Percentiles rank a stretch among this genome's conserved stretches.
phyloP scores from a whole-genome alignment of 2,329 filamentous ascomycete species.

The Botrytis squamosa region DNA sequence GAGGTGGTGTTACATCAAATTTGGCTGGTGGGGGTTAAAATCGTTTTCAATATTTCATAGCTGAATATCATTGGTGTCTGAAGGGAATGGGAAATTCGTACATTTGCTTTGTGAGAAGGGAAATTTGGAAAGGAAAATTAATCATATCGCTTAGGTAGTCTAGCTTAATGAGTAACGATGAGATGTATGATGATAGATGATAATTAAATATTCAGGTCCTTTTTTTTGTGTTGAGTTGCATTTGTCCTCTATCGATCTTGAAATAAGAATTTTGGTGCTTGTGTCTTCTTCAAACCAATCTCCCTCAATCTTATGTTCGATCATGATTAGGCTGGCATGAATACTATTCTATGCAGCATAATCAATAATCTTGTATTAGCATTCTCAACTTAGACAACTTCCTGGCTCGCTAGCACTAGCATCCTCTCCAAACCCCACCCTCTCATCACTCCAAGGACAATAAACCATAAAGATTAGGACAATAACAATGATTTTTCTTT shows the following conservation, averaged over 20 bases:
- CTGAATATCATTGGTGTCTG: neutral
- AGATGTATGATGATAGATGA: neutral
- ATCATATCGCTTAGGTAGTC: slow-evolving; percentile 10
- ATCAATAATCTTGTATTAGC: too few species aligned
- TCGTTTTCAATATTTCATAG: slow-evolving; percentile 19
- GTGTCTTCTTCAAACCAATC: neutral
- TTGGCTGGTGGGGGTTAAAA: neutral
- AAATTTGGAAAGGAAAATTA: slow-evolving; percentile 17
- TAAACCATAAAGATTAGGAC: neutral
- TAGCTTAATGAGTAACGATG: slow-evolving; percentile 19
- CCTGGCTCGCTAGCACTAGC: neutral
- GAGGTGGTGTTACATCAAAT: neutral
- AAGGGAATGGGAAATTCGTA: neutral
- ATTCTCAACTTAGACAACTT: neutral
- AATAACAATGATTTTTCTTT: neutral
- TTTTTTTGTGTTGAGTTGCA: neutral
- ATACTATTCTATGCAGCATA: too few species aligned
- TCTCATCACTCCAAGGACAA: neutral
- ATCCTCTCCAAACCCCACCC: neutral
- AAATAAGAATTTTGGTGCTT: neutral
- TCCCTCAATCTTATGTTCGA: too few species aligned
- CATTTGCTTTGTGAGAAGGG: neutral
- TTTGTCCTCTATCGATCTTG: neutral
- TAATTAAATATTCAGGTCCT: neutral
- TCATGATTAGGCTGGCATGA: too few species aligned